Base-by-base conservation (phyloP, 768 basidiomycete species). In the Panaeolus cyanescens region DNA sequence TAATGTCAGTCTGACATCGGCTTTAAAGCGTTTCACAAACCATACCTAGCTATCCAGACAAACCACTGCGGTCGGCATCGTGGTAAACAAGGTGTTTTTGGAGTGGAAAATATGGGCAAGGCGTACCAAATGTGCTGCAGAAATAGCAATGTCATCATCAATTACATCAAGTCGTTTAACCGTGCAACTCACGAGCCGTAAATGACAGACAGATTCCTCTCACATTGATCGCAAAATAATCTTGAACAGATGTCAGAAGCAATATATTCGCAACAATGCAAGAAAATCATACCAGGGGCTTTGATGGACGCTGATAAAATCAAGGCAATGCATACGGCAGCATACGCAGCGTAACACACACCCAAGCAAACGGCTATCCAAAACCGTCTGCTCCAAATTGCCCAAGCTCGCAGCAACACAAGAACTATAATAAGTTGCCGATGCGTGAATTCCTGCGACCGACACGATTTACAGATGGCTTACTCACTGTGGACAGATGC, bases 321-420 rank as follows among this genome's bases (percentile, higher is more conserved):
- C 7, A 66, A 53, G 22, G 45, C 55, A 5, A 62, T 55, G 32
- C 65, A 66, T 17, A 55, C 32, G 2, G 56, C 3, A 8, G 62
- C 57, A 40, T 67, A 67, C 9, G 57, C 15, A 8, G 34, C 54
- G 39, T 66, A 66, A 7, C 57, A 57, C 3, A 39, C 30, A 4
- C 34, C 60, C 34, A 66, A 53, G 22, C 37, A 25, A 6, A 62
- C n/a, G 2, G 57, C 61, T 13, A 63, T 66, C 62, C 60, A 59
- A 19, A 32, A 32, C 17, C 33, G 60, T 32, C 61, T 54, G n/a
- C 56, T 58, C 55, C 65, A 67, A 22, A 67, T 58, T 6, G 55
- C 63, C 63, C 65, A 64, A n/a, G 65, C 56, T 1, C 65, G 60
- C 12, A 64, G 25, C n/a, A 67, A 45, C 31, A 67, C 63, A 13